phyloP scores from a whole-genome alignment of 2,329 filamentous ascomycete genomes.

The Trichoderma harzianum region DNA sequence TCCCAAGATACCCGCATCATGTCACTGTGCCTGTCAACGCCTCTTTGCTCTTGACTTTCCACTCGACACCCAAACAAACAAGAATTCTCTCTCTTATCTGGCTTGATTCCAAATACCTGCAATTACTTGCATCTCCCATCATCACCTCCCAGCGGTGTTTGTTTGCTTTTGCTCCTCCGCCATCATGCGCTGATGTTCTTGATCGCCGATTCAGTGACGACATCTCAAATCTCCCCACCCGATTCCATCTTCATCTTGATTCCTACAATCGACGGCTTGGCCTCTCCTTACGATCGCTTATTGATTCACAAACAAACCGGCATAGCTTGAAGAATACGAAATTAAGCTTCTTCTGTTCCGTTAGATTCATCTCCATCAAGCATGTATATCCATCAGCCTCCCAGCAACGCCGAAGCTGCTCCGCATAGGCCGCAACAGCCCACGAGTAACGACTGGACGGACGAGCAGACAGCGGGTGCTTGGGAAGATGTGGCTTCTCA shows the following conservation, averaged over 20 bases:
- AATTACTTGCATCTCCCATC: neutral
- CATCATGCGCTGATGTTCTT: constrained; percentile 11
- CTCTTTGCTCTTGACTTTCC: neutral
- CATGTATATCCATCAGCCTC: constrained; percentile 12
- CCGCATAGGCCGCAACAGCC: neutral
- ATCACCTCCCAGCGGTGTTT: neutral
- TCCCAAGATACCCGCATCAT: neutral
- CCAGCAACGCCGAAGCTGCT: neutral
- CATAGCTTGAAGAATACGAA: neutral
- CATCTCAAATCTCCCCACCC: constrained; percentile 4
- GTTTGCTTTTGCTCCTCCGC: neutral
- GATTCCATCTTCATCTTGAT: neutral
- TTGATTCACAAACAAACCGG: neutral
- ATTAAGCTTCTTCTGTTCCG: neutral
- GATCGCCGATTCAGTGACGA: constrained; percentile 12
- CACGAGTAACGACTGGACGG: neutral
- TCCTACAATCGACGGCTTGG: neutral
- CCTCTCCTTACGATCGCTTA: neutral
- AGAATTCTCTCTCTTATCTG: neutral
- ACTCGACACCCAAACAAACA: neutral
- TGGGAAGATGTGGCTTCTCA: constrained; percentile 16
- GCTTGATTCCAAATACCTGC: neutral
- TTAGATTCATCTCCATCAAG: neutral
- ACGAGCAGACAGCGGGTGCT: constrained; percentile 8
- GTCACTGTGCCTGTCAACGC: neutral